These are phyloP conservation scores for Codiaeum variegatum DNA, from an alignment of 441 rosid genomes.

Conservation along the genomic window DNA sequence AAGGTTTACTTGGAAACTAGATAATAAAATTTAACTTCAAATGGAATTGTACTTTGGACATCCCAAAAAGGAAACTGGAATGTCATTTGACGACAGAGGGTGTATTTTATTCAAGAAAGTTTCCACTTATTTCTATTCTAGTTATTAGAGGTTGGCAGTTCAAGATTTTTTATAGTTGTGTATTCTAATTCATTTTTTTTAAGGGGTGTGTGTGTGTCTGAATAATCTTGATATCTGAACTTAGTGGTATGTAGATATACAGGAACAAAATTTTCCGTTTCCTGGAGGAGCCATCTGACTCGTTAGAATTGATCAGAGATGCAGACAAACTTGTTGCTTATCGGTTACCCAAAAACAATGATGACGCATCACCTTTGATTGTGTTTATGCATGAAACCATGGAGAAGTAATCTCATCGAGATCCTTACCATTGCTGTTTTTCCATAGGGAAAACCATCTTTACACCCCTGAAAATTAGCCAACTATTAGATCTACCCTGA, in stretches of 20 bases:
- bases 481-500: no score
- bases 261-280: constrained; percentile 39
- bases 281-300: constrained; percentile 53
- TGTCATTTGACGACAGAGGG: no score
- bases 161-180: neutral
- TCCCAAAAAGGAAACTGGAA: no score
- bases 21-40: no score
- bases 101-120: no score
- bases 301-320: constrained; percentile 57
- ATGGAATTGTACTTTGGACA: no score
- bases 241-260: constrained; percentile 43
- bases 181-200: neutral
- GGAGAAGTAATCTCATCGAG: constrained; percentile 39
- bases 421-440: neutral
- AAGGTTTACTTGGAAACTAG: no score
- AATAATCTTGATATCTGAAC: constrained; percentile 20
- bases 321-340: constrained; percentile 60
- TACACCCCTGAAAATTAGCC: no score
- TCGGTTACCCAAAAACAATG: constrained; percentile 41
- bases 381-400: constrained; percentile 47
- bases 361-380: constrained; percentile 37
- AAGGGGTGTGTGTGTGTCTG: neutral
- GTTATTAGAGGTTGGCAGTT: neutral
- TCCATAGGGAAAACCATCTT: no score
- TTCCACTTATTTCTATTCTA: neutral